phyloP scores from a whole-genome alignment of 2,329 filamentous ascomycete genomes.

The Rachicladosporium sp. region DNA sequence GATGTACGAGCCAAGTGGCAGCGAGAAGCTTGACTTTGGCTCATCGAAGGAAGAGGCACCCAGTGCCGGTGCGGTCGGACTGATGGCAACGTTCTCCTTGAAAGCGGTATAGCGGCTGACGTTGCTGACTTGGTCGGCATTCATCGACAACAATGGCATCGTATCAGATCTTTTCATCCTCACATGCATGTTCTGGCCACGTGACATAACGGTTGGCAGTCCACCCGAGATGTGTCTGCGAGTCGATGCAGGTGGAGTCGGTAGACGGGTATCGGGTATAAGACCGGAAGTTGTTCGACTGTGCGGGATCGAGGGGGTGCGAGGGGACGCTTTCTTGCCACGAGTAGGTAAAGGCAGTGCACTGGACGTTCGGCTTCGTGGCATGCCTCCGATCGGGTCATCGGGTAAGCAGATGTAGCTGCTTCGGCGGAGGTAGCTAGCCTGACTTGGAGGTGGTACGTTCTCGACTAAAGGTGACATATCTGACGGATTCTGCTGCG shows the following conservation, averaged over 20 bases:
- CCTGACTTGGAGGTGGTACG: slow-evolving; percentile 7
- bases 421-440: slow-evolving; percentile 11
- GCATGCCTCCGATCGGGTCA: slow-evolving; percentile 21
- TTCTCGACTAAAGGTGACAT: slow-evolving; percentile 1
- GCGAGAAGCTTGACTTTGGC: slow-evolving; percentile 4
- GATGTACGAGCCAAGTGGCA: slow-evolving; percentile 10
- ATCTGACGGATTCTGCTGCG: background rate
- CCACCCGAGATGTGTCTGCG: slow-evolving; percentile 16
- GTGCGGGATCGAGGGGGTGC: slow-evolving; percentile 13
- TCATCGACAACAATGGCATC: slow-evolving; percentile 18
- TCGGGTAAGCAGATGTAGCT: slow-evolving; percentile 23
- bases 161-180: slow-evolving; percentile 22
- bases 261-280: slow-evolving; percentile 12
- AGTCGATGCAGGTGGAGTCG: slow-evolving; percentile 13
- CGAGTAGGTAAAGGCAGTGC: slow-evolving; percentile 21
- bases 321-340: slow-evolving; percentile 14
- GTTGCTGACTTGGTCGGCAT: slow-evolving; percentile 7
- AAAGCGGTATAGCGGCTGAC: slow-evolving; percentile 15
- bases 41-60: slow-evolving; percentile 10
- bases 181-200: slow-evolving; percentile 7
- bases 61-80: slow-evolving; percentile 15
- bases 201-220: slow-evolving; percentile 8
- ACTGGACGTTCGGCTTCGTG: slow-evolving; percentile 24
- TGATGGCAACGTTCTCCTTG: slow-evolving; percentile 23
- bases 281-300: slow-evolving; percentile 6